phyloP scores from a whole-genome alignment of 163 green algal species.

The Volvox carteri region DNA sequence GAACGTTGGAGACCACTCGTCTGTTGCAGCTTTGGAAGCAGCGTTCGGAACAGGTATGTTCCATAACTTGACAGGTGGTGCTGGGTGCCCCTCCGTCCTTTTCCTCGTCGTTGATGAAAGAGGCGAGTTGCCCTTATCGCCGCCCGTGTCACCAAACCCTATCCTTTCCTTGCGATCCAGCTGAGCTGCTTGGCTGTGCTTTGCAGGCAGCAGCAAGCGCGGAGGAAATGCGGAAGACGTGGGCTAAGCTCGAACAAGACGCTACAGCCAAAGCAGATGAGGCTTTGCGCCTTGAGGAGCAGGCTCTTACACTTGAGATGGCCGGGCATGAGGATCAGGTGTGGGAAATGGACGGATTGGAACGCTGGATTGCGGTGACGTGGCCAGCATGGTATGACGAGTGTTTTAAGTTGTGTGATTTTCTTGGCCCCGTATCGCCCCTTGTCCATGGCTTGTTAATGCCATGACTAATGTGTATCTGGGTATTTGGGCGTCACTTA shows the following conservation, averaged over 20 bases:
- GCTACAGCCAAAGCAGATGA: conserved; percentile 32
- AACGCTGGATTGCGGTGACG: not conserved
- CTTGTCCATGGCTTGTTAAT: too few relatives aligned
- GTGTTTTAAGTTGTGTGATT: too few relatives aligned
- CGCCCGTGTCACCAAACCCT: too few relatives aligned
- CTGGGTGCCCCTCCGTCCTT: too few relatives aligned
- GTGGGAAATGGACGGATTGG: not conserved
- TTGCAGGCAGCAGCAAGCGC: conserved; percentile 19
- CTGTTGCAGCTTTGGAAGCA: conserved; percentile 48
- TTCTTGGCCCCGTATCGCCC: too few relatives aligned
- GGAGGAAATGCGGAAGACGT: conserved; percentile 14
- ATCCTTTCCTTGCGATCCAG: too few relatives aligned
- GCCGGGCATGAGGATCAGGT: conserved; percentile 29
- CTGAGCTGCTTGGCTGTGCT: not conserved
- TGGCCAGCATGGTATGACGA: too few relatives aligned
- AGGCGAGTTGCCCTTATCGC: too few relatives aligned
- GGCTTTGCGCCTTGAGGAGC: conserved; percentile 48
- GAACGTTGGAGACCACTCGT: conserved; percentile 25
- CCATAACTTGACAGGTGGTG: not conserved
- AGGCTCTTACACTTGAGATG: conserved; percentile 17
- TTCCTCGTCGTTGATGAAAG: too few relatives aligned
- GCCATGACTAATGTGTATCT: too few relatives aligned
- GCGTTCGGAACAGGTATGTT: conserved; percentile 16
- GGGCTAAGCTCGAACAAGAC: conserved; percentile 9
- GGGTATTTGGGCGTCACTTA: too few relatives aligned